Conservation (phyloP, 495 filamentous ascomycete species). For the Cercophora newfieldiana region DNA sequence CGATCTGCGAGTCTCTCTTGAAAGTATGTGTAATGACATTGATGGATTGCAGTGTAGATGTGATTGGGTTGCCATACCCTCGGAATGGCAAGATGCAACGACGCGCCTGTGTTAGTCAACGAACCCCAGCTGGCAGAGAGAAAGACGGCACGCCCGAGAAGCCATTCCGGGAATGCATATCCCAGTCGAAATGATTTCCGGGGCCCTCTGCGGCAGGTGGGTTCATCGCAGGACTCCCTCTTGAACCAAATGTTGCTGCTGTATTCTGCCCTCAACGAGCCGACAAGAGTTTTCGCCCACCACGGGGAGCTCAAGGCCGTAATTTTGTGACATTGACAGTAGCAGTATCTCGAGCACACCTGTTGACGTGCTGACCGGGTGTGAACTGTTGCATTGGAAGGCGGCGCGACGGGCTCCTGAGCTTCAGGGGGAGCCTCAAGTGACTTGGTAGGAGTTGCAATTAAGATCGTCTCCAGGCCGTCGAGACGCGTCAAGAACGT, state of each 20-base stretch:
- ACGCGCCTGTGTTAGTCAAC: slow-evolving; percentile 6
- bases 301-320: neutral
- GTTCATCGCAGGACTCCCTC: neutral
- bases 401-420: no score
- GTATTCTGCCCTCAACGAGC: neutral
- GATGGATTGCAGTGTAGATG: neutral
- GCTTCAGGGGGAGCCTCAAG: no score
- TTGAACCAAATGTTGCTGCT: neutral
- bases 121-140: slow-evolving; percentile 5
- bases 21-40: neutral
- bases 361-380: no score
- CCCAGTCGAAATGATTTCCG: neutral
- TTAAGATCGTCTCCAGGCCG: no score
- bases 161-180: slow-evolving; percentile 5
- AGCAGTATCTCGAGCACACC: no score
- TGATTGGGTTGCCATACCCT: neutral
- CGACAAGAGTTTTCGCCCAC: neutral
- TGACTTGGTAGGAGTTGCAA: no score
- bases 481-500: no score
- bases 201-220: neutral
- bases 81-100: slow-evolving; percentile 11
- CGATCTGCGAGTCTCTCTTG: neutral
- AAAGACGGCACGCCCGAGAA: neutral
- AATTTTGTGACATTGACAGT: neutral
- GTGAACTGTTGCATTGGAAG: no score